These are phyloP conservation scores for Melampsora americana DNA, from an alignment of 1,284 basidiomycete genomes.

Conservation along the genomic window DNA sequence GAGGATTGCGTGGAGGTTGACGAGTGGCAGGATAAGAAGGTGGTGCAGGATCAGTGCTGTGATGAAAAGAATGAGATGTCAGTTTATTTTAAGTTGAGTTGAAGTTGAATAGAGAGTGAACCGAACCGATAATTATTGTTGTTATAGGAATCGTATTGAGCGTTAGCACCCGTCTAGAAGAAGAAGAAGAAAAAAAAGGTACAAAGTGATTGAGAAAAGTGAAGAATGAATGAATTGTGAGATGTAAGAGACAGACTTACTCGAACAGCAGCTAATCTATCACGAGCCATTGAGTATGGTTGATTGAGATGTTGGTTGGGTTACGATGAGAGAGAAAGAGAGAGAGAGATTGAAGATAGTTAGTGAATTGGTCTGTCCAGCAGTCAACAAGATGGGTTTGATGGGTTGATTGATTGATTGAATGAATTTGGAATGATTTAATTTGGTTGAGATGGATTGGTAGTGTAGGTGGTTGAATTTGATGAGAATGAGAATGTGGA, in stretches of 20 bases:
- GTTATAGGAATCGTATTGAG: conserved; percentile 28
- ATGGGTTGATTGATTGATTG: no score
- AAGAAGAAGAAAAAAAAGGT: background rate
- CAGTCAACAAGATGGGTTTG: no score
- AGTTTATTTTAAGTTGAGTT: background rate
- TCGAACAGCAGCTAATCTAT: conserved; percentile 31
- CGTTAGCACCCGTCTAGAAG: background rate
- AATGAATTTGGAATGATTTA: no score
- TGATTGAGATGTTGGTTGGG: background rate
- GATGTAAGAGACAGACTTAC: background rate
- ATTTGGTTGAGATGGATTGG: no score
- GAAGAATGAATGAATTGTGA: background rate
- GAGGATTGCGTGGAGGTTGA: conserved; percentile 4
- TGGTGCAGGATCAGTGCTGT: conserved; percentile 12
- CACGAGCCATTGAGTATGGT: conserved; percentile 22
- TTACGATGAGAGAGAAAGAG: no score
- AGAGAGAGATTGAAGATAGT: no score
- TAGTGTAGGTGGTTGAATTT: no score
- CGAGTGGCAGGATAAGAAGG: conserved; percentile 13
- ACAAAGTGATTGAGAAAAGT: no score
- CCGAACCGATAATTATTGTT: background rate
- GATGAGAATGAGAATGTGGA: no score
- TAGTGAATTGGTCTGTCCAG: no score
- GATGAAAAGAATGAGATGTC: background rate
- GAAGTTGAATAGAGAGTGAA: background rate